Evolutionary conservation across 768 basidiomycete genomes (phyloP), one percentile per base, ranked within the genome.

Genomic region (Tephrocybe sp.): DNA sequence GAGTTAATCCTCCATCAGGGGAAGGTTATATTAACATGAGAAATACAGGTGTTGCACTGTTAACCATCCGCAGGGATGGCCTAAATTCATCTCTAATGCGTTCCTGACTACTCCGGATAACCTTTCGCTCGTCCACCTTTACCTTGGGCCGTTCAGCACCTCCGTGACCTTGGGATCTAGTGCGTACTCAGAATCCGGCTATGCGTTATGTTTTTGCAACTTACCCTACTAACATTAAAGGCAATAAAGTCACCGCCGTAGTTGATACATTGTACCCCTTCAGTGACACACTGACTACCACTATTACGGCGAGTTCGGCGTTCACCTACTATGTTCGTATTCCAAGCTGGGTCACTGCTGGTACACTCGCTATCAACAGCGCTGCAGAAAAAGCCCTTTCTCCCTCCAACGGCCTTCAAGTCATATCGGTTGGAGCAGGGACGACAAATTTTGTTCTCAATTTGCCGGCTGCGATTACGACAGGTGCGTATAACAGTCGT

Each of bases 41-140:
- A n/a, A 13, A 44, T 12, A 11, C 37, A 73, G 72, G 5, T 76
- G 75, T 47, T 77, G 76, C 61, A 76, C 75, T 5, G 78, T 78
- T 34, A 76, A 78, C 44, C 70, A 72, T 47, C 77, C 77, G 13
- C 77, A 79, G 59, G 76, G 74, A 26, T 78, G 74, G 72, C 77
- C 77, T 1, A 79, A 78, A 53, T 78, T 79, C 57, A 70, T 78
- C 46, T 68, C 71, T 19, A 77, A 76, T 58, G 68, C 76, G 9
- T 79, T 79, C 58, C 63, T 79, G 13, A 73, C 68, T 1, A 73
- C 72, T 8, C 65, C 72, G 9, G 71, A 76, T 56, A 56, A 65
- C 41, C 51, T 59, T 16, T 72, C 71, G 0, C 67, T 77, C 11
- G 74, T 76, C 1, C 76, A 78, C 21, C 57, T 75, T 11, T 76